Evolutionary conservation across 1,284 basidiomycete species (phyloP).

Genomic region (Trichosporon asahii): DNA sequence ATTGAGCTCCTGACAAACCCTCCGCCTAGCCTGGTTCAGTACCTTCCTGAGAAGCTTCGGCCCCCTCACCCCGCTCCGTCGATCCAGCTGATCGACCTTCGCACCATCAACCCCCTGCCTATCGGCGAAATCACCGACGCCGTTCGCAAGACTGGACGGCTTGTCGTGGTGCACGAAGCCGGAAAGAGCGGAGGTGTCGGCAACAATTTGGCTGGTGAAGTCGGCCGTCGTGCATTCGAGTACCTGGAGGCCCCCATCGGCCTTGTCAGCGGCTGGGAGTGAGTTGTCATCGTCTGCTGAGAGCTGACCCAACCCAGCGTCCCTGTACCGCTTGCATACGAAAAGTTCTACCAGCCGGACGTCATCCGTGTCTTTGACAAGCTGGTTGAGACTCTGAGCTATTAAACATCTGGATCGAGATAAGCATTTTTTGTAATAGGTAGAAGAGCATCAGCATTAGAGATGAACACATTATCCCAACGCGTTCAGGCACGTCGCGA

Average conservation of each 20-base stretch:
- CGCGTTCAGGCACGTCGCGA: no score
- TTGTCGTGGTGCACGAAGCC: constrained; percentile 89
- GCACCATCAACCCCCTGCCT: constrained; percentile 88
- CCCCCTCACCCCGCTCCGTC: constrained; percentile 57
- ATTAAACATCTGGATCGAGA: constrained; percentile 51
- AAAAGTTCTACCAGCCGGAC: constrained; percentile 88
- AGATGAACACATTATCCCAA: no score
- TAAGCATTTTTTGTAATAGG: neutral
- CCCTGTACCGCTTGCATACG: constrained; percentile 75
- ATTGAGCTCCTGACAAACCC: constrained; percentile 55
- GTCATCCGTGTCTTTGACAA: constrained; percentile 76
- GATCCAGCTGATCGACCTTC: constrained; percentile 84
- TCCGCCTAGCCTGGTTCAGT: constrained; percentile 61
- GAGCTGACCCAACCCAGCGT: constrained; percentile 57
- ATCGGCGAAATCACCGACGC: constrained; percentile 73
- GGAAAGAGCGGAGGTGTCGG: constrained; percentile 79
- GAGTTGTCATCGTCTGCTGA: constrained; percentile 51
- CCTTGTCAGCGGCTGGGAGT: constrained; percentile 88
- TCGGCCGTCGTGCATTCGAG: constrained; percentile 81
- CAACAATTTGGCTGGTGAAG: constrained; percentile 78
- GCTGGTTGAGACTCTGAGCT: constrained; percentile 74
- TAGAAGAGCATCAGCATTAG: neutral
- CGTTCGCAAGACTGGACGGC: constrained; percentile 72
- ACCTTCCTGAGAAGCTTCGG: constrained; percentile 68
- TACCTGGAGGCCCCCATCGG: constrained; percentile 82